Base-by-base conservation (phyloP, 2,329 filamentous ascomycete species). In the Penicillium expansum region DNA sequence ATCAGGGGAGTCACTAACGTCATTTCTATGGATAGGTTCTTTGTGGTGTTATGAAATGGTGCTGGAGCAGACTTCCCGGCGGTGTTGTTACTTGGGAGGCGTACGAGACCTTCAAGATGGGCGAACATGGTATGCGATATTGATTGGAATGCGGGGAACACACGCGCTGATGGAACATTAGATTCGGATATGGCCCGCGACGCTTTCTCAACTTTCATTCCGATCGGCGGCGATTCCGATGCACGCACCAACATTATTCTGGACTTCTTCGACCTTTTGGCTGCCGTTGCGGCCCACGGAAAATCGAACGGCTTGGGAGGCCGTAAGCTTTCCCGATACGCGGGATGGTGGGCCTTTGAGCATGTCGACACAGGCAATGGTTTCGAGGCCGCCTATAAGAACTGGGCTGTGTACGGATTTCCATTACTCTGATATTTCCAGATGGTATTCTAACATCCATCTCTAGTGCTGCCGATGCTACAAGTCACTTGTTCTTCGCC, bases 311-410 rank as follows among this genome's bases (percentile, higher is more conserved):
- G 94, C 42, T 85, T 99, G 61, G 91, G 92, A 59, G 94, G 94
- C 27, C 86, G 92, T 62, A 97, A 97, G 74, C 83, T 99, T 53
- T 97, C 94, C 10, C 86, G 94, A 64, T 91, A 96, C 83, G 94
- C 93, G 39, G 92, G 92, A 44, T 99, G 94, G 94, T 99, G 94
- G 94, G 92, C 93, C 1, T 99, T 99, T 72, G 93, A 97, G 69
- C 91, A 95, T 64, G 84, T 82, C 45, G 92, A 97, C 71, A 86
- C 86, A 7, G 90, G 89, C 41, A 93, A 89, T 71, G 94, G 94
- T 16, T 99, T 99, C 67, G 94, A 97, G 65, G 91, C 91, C 39
- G 92, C 93, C 53, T 99, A 99, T 76, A 90, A 89, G 70, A 85
- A 86, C 43, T 99, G 94, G 92, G 80, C 88, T 65, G 87, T 80